phyloP scores from a whole-genome alignment of 2,329 filamentous ascomycete species.

The Clonostachys byssicola region DNA sequence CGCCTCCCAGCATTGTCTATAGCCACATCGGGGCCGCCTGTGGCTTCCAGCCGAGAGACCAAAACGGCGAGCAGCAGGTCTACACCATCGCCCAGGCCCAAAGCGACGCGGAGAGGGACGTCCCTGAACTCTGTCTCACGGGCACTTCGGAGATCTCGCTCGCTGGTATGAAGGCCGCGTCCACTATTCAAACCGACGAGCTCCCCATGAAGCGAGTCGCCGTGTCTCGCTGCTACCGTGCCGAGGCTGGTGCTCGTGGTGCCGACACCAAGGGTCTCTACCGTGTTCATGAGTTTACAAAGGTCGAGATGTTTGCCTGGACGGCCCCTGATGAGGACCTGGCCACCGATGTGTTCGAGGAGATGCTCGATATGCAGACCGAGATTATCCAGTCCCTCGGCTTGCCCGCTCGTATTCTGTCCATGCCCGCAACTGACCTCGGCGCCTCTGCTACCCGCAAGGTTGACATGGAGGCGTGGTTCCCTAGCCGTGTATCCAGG shows the following conservation, averaged over 20 bases:
- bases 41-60: slow-evolving; percentile 90
- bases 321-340: slow-evolving; percentile 51
- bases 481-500: slow-evolving; percentile 63
- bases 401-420: slow-evolving; percentile 81
- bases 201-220: slow-evolving; percentile 79
- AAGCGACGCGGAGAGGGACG: slow-evolving; percentile 55
- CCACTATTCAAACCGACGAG: slow-evolving; percentile 57
- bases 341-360: slow-evolving; percentile 64
- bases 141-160: slow-evolving; percentile 95
- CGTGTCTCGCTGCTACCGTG: slow-evolving; percentile 88
- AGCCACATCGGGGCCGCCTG: slow-evolving; percentile 85
- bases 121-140: slow-evolving; percentile 71
- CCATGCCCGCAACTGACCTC: slow-evolving; percentile 87
- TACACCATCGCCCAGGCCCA: slow-evolving; percentile 70
- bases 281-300: slow-evolving; percentile 96
- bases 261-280: slow-evolving; percentile 92
- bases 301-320: slow-evolving; percentile 98
- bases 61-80: slow-evolving; percentile 86
- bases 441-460: slow-evolving; percentile 86
- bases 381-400: slow-evolving; percentile 75
- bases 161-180: slow-evolving; percentile 81
- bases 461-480: slow-evolving; percentile 89
- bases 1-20: slow-evolving; percentile 88
- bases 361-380: slow-evolving; percentile 83
- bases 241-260: slow-evolving; percentile 87